These are phyloP conservation scores for Dysphania ambrosioides DNA, from an alignment of 148 eudicot species.

Conservation along the genomic window DNA sequence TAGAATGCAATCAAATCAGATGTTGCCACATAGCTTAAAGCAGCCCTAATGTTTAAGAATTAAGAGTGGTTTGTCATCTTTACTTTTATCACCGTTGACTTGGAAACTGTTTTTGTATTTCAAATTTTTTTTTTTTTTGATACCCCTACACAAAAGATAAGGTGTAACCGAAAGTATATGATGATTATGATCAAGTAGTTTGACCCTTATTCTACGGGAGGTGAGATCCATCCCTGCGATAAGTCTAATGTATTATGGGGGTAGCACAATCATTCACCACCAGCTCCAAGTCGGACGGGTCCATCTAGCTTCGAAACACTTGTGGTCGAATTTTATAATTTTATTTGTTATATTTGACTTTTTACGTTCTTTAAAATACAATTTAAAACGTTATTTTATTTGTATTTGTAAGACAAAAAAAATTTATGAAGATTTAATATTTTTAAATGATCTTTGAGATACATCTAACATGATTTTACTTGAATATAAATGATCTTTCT, in stretches of 20 bases:
- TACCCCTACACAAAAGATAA: background rate
- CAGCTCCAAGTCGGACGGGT: background rate
- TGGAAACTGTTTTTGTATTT: background rate
- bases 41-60: background rate
- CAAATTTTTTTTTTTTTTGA: background rate
- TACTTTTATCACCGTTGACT: constrained; percentile 12
- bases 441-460: no score
- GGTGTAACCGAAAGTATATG: constrained; percentile 1
- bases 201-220: constrained; percentile 29
- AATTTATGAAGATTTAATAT: no score
- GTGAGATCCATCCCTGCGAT: constrained; percentile 3
- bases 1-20: background rate
- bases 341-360: no score
- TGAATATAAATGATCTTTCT: no score
- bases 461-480: no score
- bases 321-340: no score
- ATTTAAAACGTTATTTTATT: no score
- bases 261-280: constrained; percentile 15
- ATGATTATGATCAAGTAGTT: constrained; percentile 18
- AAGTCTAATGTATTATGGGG: background rate
- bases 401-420: no score
- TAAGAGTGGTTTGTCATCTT: constrained; percentile 4
- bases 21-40: background rate
- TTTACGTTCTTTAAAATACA: no score
- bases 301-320: background rate